Base-by-base conservation (phyloP, 371 early-diverging fungal genomes). In the Mucor irregularis region DNA sequence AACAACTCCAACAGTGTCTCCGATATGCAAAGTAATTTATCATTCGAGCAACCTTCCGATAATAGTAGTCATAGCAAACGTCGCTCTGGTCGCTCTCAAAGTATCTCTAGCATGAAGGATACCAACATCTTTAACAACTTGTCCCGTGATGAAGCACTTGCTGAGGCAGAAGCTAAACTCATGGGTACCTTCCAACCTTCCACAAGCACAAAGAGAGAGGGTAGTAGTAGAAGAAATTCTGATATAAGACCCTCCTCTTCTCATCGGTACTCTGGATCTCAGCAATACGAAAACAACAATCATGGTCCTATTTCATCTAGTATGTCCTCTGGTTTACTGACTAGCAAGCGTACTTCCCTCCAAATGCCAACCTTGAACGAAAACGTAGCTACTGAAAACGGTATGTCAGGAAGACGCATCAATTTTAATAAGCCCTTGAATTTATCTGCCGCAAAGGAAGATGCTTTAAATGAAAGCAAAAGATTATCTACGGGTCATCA, bases 121-220 rank as follows among this genome's bases (percentile, higher is more conserved):
- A 33, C 21, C 19, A 48, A 42, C 24, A 49, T 48, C 3, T 44
- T 58, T 14, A 49, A 61, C 21, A 37, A 35, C 16, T 30, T 53
- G 37, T 50, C 53, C 4, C 51, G 58, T 46, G 74, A 73, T 25
- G 78, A 74, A 21, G 74, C 74, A 1, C 44, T 68, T 9, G 78
- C 78, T n/a, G 78, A 77, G 42, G 74, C 78, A 8, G 78, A 77
- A 35, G 78, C 78, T 13, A 77, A 77, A 25, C 24, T 77, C 40
- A 77, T 71, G 74, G 78, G 78, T 8, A 77, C 78, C 5, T 76
- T 63, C 39, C 48, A 29, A 33, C 48, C n/a, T 10, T n/a, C n/a
- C n/a, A n/a, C n/a, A n/a, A n/a, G n/a, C n/a, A n/a, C n/a, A 49
- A 39, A 34, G 33, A 21, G 33, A n/a, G 50, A 49, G 34, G 37